Percentiles rank a stretch among this genome's conserved stretches.
phyloP scores from a whole-genome alignment of 306 rosid species.

The Macrotyloma uniflorum region DNA sequence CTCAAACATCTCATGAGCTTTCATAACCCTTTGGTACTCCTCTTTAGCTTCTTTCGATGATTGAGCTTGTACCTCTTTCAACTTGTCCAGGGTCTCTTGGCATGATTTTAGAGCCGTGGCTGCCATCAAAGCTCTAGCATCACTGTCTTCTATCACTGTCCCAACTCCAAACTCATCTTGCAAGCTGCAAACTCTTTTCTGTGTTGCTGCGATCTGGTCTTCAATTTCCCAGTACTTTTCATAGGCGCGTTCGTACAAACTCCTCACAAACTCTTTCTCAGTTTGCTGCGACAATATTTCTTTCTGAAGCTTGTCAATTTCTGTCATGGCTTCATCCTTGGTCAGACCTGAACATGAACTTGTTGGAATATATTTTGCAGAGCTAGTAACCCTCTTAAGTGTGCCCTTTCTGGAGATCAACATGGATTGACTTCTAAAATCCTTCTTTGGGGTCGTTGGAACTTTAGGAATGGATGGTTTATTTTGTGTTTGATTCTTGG shows the following conservation, averaged over 20 bases:
- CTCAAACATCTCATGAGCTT: constrained; percentile 64
- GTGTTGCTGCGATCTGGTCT: constrained; percentile 57
- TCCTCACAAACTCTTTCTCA: constrained; percentile 96
- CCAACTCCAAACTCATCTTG: constrained; percentile 90
- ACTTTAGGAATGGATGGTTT: constrained; percentile 56
- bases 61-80: constrained; percentile 60
- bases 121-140: constrained; percentile 84
- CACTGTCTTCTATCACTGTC: constrained; percentile 65
- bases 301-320: constrained; percentile 77
- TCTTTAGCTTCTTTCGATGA: constrained; percentile 64
- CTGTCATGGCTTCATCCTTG: constrained; percentile 61
- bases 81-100: constrained; percentile 58
- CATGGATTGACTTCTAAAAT: constrained; percentile 65
- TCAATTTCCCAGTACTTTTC: constrained; percentile 84
- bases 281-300: constrained; percentile 78
- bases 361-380: constrained; percentile 31
- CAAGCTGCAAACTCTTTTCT: constrained; percentile 61
- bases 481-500: constrained; percentile 3
- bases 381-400: constrained; percentile 39
- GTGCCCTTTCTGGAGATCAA: constrained; percentile 50
- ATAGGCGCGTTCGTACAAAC: constrained; percentile 67
- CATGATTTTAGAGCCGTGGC: constrained; percentile 83
- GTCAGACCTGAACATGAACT: constrained; percentile 53
- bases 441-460: constrained; percentile 59
- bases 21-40: constrained; percentile 60